A percentile compares a stretch with the other conserved stretches of the same genome.
Conservation (phyloP, 495 filamentous ascomycete genomes). For the Cairneyella variabilis region DNA sequence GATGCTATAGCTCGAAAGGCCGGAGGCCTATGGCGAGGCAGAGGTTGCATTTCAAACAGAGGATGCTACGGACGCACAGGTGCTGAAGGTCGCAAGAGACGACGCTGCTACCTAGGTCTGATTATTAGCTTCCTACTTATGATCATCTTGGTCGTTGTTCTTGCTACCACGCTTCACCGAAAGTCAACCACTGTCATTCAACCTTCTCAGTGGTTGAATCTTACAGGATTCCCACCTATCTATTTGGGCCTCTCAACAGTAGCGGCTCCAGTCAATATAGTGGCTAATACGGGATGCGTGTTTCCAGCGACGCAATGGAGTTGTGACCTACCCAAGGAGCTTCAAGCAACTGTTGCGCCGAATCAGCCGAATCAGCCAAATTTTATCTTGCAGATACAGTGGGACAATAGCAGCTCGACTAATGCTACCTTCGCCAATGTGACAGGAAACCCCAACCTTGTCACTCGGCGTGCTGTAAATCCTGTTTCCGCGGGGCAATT, state of each 20-base stretch:
- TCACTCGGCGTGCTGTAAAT: slow-evolving; percentile 24
- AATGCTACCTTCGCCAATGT: slow-evolving; percentile 27
- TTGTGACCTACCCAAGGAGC: slow-evolving; percentile 73
- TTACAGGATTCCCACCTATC: slow-evolving; percentile 83
- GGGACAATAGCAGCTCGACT: slow-evolving; percentile 62
- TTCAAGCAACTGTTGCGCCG: slow-evolving; percentile 56
- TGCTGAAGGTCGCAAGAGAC: slow-evolving; percentile 58
- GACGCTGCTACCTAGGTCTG: slow-evolving; percentile 57
- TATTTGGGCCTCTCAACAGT: slow-evolving; percentile 78
- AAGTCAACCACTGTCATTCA: slow-evolving; percentile 30
- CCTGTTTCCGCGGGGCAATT: slow-evolving; percentile 32
- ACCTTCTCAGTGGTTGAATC: slow-evolving; percentile 68
- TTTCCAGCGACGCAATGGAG: slow-evolving; percentile 71
- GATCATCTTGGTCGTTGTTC: slow-evolving; percentile 54
- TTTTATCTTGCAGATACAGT: slow-evolving; percentile 76
- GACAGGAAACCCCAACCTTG: slow-evolving; percentile 20
- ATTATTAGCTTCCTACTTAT: slow-evolving; percentile 49
- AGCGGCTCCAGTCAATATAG: slow-evolving; percentile 56
- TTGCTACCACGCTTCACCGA: slow-evolving; percentile 58
- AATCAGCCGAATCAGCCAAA: slow-evolving; percentile 64
- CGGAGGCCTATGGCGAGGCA: slow-evolving; percentile 57
- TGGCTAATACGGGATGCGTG: slow-evolving; percentile 60
- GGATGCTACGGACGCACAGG: slow-evolving; percentile 60
- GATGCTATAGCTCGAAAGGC: slow-evolving; percentile 51
- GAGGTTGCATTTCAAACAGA: slow-evolving; percentile 53